Evolutionary conservation across 2,329 filamentous ascomycete genomes (phyloP), one percentile per base, ranked within the genome.

Genomic region (Paramyrothecium sp.): DNA sequence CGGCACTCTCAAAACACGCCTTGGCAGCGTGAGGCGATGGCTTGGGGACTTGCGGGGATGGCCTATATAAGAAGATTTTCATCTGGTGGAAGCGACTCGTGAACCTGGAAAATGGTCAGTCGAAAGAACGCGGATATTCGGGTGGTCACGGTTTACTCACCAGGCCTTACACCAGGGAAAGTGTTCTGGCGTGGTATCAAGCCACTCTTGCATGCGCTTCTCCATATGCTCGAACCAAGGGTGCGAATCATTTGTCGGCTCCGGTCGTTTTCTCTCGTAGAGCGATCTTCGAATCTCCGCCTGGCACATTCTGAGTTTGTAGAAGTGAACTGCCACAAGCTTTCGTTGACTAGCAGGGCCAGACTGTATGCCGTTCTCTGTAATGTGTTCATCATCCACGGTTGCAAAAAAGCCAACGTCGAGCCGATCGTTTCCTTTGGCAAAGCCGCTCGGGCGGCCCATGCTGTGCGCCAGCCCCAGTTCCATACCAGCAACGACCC

Each of bases 401-500:
- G 88, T 81, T 62, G 91, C 85, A 68, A 96, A 97, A 67, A 94
- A 97, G 34, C 85, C 81, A 52, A 98, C 91, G 67, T 97, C 89
- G 63, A 97, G 85, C 63, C 92, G 84, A 62, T 97, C 92, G 61
- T 91, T 85, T 38, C 85, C 86, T 53, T 90, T 92, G 16, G 92
- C 91, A 64, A 97, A 92, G 30, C 89, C 90, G 63, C 88, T 92
- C 2, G 94, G 92, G 16, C 95, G 85, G 8, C 95, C 95, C 73
- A 98, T 88, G 65, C 88, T 90, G 66, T 97, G 90, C 1, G 95
- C 88, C 22, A 99, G 80, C 1, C 92, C 92, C 61, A 90, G 89
- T 69, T 99, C 95, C 87, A 97, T 93, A 3, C 89, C 90, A 12
- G 89, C 84, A 33, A 96, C 86, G 59, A 90, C 90, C 94, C 95